Conservation (phyloP, 345 rosid species). For the Rhizophora mangle region DNA sequence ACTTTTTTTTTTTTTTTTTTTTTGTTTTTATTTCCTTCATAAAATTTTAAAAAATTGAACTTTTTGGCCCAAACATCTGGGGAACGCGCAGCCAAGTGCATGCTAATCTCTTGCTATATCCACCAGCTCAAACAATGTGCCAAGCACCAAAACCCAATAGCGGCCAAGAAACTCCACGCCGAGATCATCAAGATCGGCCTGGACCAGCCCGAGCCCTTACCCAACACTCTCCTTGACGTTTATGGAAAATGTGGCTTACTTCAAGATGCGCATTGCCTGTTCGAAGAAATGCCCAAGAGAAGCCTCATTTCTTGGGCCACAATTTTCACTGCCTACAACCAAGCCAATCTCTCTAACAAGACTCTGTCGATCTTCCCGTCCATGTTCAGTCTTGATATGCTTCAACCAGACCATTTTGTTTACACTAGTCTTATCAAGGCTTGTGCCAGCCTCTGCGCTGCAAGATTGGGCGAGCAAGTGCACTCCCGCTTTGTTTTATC, state of each 20-base stretch:
- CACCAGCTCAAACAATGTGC: slow-evolving; percentile 44
- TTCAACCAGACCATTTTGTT: slow-evolving; percentile 68
- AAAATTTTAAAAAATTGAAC: not conserved
- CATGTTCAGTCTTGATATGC: slow-evolving; percentile 26
- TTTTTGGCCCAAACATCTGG: not conserved
- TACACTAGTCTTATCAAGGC: slow-evolving; percentile 60
- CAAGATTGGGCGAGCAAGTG: slow-evolving; percentile 59
- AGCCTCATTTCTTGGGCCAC: slow-evolving; percentile 71
- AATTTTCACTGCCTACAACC: slow-evolving; percentile 59
- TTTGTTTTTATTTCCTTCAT: no score
- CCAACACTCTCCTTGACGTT: slow-evolving; percentile 44
- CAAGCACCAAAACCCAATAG: slow-evolving; percentile 27
- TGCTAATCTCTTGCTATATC: slow-evolving; percentile 45
- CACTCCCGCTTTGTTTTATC: slow-evolving; percentile 53
- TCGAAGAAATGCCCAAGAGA: slow-evolving; percentile 63
- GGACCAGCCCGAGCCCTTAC: slow-evolving; percentile 25
- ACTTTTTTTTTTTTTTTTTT: no score
- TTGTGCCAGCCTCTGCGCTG: slow-evolving; percentile 49
- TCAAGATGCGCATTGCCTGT: slow-evolving; percentile 41
- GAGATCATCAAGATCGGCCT: slow-evolving; percentile 49
- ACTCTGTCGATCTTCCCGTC: slow-evolving; percentile 47
- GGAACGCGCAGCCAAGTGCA: slow-evolving; percentile 8
- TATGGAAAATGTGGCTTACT: slow-evolving; percentile 50
- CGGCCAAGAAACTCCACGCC: slow-evolving; percentile 46
- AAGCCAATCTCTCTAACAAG: slow-evolving; percentile 39